Conservation (phyloP, 345 rosid species). For the Linum tenue region DNA sequence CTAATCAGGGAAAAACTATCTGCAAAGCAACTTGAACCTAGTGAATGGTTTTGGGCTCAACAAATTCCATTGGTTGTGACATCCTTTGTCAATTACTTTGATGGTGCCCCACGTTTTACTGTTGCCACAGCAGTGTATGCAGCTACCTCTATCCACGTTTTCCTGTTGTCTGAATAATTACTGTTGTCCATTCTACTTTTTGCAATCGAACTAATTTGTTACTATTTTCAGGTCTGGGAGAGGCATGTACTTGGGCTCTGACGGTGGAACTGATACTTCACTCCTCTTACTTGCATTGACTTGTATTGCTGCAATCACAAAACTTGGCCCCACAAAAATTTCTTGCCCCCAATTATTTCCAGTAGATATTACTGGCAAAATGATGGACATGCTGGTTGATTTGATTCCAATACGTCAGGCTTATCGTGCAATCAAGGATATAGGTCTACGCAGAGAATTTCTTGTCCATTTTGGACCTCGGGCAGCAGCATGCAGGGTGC, state of each 20-base stretch:
- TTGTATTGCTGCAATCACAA: conserved; percentile 71
- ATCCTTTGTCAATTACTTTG: conserved; percentile 57
- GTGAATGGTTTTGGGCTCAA: conserved; percentile 76
- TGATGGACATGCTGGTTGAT: conserved; percentile 86
- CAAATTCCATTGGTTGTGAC: conserved; percentile 55
- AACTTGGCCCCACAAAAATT: conserved; percentile 80
- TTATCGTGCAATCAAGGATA: conserved; percentile 50
- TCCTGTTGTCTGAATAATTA: neutral
- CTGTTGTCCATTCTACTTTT: conserved; percentile 12
- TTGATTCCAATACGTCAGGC: conserved; percentile 62
- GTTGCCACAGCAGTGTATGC: conserved; percentile 56
- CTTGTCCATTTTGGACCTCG: conserved; percentile 93
- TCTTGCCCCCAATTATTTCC: conserved; percentile 67
- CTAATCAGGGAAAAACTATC: conserved; percentile 73
- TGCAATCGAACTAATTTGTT: conserved; percentile 12
- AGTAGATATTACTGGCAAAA: conserved; percentile 60
- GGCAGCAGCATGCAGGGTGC: conserved; percentile 66
- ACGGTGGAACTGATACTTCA: conserved; percentile 52
- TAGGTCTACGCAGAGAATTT: conserved; percentile 79
- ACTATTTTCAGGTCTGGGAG: conserved; percentile 39
- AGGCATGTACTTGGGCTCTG: conserved; percentile 37
- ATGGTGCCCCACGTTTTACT: conserved; percentile 47
- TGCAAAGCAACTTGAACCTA: conserved; percentile 62
- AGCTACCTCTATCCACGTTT: conserved; percentile 9
- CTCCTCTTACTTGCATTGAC: conserved; percentile 74